phyloP scores from a whole-genome alignment of 441 rosid genomes.

The Pelargonium myrrhifolium region DNA sequence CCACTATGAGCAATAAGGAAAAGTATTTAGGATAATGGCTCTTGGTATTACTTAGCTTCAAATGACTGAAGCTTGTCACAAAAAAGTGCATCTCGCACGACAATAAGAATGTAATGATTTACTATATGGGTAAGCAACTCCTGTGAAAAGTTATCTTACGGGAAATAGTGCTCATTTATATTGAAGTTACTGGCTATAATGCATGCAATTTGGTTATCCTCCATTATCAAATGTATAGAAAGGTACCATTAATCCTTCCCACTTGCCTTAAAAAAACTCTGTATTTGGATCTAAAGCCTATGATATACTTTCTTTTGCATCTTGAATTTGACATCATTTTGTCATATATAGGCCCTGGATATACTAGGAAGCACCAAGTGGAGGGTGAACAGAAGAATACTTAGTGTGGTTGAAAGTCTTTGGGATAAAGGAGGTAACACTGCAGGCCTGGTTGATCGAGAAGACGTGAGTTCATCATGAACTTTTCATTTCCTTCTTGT shows the following conservation, averaged over 20 bases:
- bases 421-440: constrained; percentile 87
- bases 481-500: background rate
- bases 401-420: constrained; percentile 76
- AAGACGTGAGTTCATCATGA: constrained; percentile 55
- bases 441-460: constrained; percentile 79
- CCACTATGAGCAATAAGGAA: background rate
- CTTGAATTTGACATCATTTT: constrained; percentile 18
- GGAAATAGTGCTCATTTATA: background rate
- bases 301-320: constrained; percentile 10
- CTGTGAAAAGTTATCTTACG: background rate
- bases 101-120: too few relatives aligned
- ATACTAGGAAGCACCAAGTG: constrained; percentile 91
- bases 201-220: background rate
- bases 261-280: background rate
- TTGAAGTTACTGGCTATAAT: background rate
- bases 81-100: too few relatives aligned
- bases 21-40: background rate
- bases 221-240: background rate
- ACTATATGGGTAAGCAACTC: background rate
- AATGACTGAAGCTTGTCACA: background rate
- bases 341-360: constrained; percentile 60
- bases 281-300: background rate
- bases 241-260: background rate
- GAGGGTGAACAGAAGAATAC: constrained; percentile 78
- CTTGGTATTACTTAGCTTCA: background rate